Base-by-base conservation (phyloP, 139 green algal genomes). In the Gonium pectorale region DNA sequence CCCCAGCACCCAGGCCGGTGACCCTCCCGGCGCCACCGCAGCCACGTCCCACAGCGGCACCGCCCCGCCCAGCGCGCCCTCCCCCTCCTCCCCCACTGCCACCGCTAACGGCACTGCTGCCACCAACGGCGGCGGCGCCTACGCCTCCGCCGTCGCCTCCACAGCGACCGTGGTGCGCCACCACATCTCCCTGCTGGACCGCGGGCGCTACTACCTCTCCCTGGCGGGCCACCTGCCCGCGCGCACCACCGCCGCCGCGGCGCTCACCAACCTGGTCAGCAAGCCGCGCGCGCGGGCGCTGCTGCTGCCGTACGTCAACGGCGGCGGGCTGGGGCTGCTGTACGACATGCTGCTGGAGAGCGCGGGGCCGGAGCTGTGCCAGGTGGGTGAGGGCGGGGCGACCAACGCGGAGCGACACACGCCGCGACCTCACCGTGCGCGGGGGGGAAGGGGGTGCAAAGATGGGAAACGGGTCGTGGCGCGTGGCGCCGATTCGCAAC, bases 281-380 rank as follows among this genome's bases (percentile, higher is more conserved):
- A 67, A 67, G 35, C 64, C 44, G 4, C 64, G 64, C 0, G 79
- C 79, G 11, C 64, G 79, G 17, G 29, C 43, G 17, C 33, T 69
- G 40, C 84, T 82, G 49, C 72, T 77, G 51, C 86, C 80, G 56
- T 74, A 89, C 38, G 85, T 91, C 29, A 91, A 91, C 43, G 85
- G 73, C 8, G 88, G 84, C 26, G 88, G 88, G 24, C 74, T 91
- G 80, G 44, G 19, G 26, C 72, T 89, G 56, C 73, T 91, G 60
- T 91, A 91, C 74, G 63, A 84, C 13, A 89, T 89, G 38, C 77
- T 91, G 31, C 46, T 91, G 51, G 88, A 91, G 38, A 75, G 35
- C 21, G 66, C 85, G 2, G 35, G 63, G 51, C 80, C 80, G 7
- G 88, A 91, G 80, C 70, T 89, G 2, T n/a, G 62, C 21, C 38